Percentiles rank a stretch among this genome's conserved stretches.
Conservation (phyloP, 2,329 filamentous ascomycete species). For the Lasiodiplodia sp. region DNA sequence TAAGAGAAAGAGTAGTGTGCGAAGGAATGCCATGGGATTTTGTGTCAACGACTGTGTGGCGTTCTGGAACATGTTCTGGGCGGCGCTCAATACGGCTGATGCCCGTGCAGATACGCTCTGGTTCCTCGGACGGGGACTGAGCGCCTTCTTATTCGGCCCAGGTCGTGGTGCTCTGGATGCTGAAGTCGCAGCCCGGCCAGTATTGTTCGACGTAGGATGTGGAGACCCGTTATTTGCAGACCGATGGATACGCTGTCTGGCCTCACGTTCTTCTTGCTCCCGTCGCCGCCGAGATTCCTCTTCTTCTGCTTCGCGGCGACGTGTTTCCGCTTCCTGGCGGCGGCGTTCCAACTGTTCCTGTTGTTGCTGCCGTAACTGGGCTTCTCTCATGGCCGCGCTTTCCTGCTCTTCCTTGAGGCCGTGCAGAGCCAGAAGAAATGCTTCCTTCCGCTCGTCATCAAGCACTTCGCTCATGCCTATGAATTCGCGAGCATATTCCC, state of each 20-base stretch:
- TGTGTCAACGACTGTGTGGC: conserved; percentile 60
- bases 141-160: conserved; percentile 39
- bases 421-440: conserved; percentile 85
- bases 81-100: conserved; percentile 34
- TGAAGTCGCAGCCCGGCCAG: conserved; percentile 32
- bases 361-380: conserved; percentile 68
- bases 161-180: conserved; percentile 17
- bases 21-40: conserved; percentile 63
- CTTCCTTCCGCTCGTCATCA: conserved; percentile 89
- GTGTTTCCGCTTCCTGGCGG: conserved; percentile 50
- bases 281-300: conserved; percentile 49
- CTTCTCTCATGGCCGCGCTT: conserved; percentile 69
- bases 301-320: conserved; percentile 49
- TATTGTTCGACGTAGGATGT: conserved; percentile 36
- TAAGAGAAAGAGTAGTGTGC: conserved; percentile 78
- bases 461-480: conserved; percentile 85
- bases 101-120: conserved; percentile 22
- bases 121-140: conserved; percentile 48
- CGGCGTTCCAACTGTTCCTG: conserved; percentile 62
- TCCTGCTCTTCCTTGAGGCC: conserved; percentile 84
- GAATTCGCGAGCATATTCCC: conserved; percentile 94
- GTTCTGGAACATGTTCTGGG: conserved; percentile 59
- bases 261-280: conserved; percentile 49
- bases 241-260: conserved; percentile 26
- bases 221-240: conserved; percentile 39